Percentiles rank a stretch among this genome's conserved stretches.
phyloP scores from a whole-genome alignment of 2,329 filamentous ascomycete species.

The Xylariaceae sp. region DNA sequence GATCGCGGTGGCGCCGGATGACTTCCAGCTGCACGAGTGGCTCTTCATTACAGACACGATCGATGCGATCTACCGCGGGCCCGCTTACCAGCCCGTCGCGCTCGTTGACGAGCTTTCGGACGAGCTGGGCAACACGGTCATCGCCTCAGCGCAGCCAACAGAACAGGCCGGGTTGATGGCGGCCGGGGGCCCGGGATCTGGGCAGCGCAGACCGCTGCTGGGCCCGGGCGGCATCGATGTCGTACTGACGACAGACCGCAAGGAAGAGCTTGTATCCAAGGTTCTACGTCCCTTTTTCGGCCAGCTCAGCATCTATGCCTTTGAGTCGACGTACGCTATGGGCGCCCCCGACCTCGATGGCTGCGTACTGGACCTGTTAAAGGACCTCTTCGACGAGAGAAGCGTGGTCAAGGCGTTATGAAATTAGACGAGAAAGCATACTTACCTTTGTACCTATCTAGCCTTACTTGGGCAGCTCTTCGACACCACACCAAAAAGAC shows the following conservation, averaged over 20 bases:
- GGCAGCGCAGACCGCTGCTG: constrained; percentile 40
- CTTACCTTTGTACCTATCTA: no score
- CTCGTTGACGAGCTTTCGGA: constrained; percentile 81
- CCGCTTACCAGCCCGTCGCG: constrained; percentile 60
- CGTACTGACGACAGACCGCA: constrained; percentile 49
- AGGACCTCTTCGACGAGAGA: constrained; percentile 73
- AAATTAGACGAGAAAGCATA: no score
- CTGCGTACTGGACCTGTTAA: constrained; percentile 57
- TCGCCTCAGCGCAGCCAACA: constrained; percentile 24
- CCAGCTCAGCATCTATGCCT: constrained; percentile 85
- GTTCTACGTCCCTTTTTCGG: constrained; percentile 83
- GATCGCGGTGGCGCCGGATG: constrained; percentile 80
- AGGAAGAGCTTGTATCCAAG: constrained; percentile 64
- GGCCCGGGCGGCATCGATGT: constrained; percentile 47
- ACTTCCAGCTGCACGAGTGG: constrained; percentile 98
- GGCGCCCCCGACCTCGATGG: constrained; percentile 56
- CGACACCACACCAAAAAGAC: no score
- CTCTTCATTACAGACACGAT: constrained; percentile 95
- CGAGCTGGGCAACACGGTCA: constrained; percentile 48
- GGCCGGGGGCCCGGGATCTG: constrained; percentile 14
- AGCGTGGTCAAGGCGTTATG: constrained; percentile 56
- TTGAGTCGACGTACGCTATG: constrained; percentile 90
- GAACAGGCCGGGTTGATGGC: constrained; percentile 25
- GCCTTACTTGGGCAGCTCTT: no score
- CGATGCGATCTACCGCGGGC: constrained; percentile 81